Conservation (phyloP, 306 rosid genomes). For the Alnus rubra region DNA sequence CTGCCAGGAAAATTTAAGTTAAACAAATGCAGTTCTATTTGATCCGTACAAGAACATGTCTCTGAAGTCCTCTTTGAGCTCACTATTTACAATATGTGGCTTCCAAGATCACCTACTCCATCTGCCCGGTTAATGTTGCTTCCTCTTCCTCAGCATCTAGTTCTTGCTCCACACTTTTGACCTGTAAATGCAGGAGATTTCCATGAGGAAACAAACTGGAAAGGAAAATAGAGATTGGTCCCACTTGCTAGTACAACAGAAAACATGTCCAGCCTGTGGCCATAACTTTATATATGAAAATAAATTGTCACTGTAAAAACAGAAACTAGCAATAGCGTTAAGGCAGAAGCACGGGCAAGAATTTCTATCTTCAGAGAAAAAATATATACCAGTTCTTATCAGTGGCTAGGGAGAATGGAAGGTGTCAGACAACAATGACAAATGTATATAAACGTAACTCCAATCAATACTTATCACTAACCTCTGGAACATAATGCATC, state of each 20-base stretch:
- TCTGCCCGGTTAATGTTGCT: conserved; percentile 49
- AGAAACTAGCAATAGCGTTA: neutral
- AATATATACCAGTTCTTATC: neutral
- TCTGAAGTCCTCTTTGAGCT: conserved; percentile 13
- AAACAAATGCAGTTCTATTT: conserved; percentile 8
- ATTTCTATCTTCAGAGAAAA: neutral
- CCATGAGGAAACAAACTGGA: neutral
- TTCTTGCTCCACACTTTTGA: conserved; percentile 90
- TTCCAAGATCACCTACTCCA: conserved; percentile 42
- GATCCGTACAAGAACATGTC: conserved; percentile 33
- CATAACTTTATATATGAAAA: neutral
- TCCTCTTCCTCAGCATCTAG: conserved; percentile 70
- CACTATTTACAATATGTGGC: neutral
- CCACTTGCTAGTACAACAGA: neutral
- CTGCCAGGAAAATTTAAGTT: neutral
- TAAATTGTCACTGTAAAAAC: neutral
- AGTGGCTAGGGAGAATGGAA: neutral
- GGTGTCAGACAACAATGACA: neutral
- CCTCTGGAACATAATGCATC: conserved; percentile 99
- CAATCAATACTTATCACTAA: conserved; percentile 31
- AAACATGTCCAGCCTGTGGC: neutral
- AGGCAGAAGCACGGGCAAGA: conserved; percentile 3
- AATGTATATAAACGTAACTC: conserved; percentile 18
- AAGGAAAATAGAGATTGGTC: neutral
- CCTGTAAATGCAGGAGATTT: conserved; percentile 49